phyloP scores from a whole-genome alignment of 257 asterid genomes.

The Solanum appendiculatum region DNA sequence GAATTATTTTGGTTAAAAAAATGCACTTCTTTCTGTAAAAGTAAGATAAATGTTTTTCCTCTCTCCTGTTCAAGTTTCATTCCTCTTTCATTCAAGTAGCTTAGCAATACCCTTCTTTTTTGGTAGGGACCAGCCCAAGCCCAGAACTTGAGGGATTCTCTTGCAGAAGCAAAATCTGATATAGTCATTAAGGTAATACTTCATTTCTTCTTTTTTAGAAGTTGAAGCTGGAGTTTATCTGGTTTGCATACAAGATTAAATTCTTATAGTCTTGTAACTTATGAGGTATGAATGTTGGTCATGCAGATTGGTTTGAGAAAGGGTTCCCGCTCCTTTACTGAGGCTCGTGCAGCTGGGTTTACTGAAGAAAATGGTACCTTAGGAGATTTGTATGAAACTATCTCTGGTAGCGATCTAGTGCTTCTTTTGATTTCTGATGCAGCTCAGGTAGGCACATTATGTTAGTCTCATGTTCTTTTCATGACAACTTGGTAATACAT shows the following conservation, averaged over 20 bases:
- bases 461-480: background rate
- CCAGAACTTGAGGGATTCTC: conserved; percentile 86
- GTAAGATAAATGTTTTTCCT: background rate
- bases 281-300: background rate
- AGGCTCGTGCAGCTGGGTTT: conserved; percentile 88
- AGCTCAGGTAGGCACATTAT: conserved; percentile 59
- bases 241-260: background rate
- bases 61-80: background rate
- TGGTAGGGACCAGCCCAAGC: conserved; percentile 97
- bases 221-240: background rate
- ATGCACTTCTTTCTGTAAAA: background rate
- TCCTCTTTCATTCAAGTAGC: background rate
- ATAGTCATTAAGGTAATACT: conserved; percentile 75
- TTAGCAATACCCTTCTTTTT: background rate
- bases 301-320: conserved; percentile 87
- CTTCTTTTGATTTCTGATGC: conserved; percentile 88
- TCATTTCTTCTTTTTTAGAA: background rate
- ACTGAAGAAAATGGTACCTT: conserved; percentile 85
- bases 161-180: conserved; percentile 66
- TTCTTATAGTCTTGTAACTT: background rate
- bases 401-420: conserved; percentile 79
- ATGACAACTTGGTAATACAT: background rate
- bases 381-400: conserved; percentile 85
- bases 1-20: background rate
- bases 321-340: conserved; percentile 85